Conservation (phyloP, 106 monocot genomes). For the Dendrobium chrysotoxum region DNA sequence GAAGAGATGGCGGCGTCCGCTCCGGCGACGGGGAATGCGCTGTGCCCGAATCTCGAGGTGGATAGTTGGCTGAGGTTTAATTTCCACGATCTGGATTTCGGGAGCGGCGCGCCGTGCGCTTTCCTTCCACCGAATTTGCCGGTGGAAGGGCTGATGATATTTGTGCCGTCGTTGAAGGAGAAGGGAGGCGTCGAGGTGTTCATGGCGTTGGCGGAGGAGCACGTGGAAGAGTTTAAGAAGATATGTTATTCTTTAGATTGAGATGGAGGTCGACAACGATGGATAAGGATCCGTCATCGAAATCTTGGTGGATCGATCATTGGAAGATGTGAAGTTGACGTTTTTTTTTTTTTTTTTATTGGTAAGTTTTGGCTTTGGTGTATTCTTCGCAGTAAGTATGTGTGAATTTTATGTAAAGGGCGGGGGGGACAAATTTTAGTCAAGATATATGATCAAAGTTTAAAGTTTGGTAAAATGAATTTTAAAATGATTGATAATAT, state of each 20-base stretch:
- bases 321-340: no score
- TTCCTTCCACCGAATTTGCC: constrained; percentile 34
- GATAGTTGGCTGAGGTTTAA: constrained; percentile 63
- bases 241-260: constrained; percentile 9
- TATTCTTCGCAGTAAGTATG: no score
- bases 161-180: constrained; percentile 39
- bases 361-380: no score
- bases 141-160: constrained; percentile 37
- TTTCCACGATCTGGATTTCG: constrained; percentile 57
- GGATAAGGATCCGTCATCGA: background rate
- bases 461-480: no score
- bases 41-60: constrained; percentile 56
- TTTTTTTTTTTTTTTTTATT: no score
- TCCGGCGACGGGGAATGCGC: constrained; percentile 10
- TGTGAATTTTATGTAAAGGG: no score
- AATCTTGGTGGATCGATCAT: no score
- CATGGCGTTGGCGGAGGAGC: constrained; percentile 17
- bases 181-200: constrained; percentile 19
- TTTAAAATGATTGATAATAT: no score
- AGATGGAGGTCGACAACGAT: background rate
- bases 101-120: constrained; percentile 25
- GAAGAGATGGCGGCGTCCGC: constrained; percentile 15
- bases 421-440: no score
- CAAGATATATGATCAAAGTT: no score
- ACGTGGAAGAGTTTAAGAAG: constrained; percentile 10